phyloP scores from a whole-genome alignment of 495 filamentous ascomycete species.

The Aspergillus baeticus region DNA sequence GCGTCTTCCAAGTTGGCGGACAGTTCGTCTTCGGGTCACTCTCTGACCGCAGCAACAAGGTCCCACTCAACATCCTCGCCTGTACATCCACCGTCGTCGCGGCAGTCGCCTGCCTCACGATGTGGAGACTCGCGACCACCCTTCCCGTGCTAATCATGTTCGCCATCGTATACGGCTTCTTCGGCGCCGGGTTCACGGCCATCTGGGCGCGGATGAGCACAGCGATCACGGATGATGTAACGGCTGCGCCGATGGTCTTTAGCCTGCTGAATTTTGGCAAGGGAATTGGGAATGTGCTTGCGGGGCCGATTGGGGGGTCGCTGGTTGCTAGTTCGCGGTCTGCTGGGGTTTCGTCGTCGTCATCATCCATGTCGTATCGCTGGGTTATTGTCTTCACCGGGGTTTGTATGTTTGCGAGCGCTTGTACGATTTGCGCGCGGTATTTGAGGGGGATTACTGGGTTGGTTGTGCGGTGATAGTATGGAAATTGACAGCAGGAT shows the following conservation, averaged over 20 bases:
- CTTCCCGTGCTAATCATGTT: not conserved
- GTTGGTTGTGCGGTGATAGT: too few relatives aligned
- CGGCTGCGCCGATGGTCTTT: not conserved
- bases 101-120: not conserved
- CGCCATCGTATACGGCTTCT: constrained; percentile 6
- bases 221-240: not conserved
- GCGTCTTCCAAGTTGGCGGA: not conserved
- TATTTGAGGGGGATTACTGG: too few relatives aligned
- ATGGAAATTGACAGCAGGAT: too few relatives aligned
- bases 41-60: not conserved
- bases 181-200: not conserved
- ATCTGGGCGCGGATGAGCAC: constrained; percentile 1
- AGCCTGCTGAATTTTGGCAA: not conserved
- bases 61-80: not conserved
- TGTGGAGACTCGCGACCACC: not conserved
- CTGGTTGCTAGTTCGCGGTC: not conserved
- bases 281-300: constrained; percentile 7
- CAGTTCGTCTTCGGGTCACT: constrained; percentile 5
- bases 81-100: not conserved
- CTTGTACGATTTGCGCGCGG: too few relatives aligned
- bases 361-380: too few relatives aligned
- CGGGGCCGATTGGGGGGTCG: not conserved
- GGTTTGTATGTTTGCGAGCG: too few relatives aligned
- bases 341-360: too few relatives aligned
- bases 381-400: too few relatives aligned